Percentiles rank a stretch among this genome's conserved stretches.
Evolutionary conservation across 2,329 filamentous ascomycete species (phyloP).

Genomic region (Ophiobolus disseminans): DNA sequence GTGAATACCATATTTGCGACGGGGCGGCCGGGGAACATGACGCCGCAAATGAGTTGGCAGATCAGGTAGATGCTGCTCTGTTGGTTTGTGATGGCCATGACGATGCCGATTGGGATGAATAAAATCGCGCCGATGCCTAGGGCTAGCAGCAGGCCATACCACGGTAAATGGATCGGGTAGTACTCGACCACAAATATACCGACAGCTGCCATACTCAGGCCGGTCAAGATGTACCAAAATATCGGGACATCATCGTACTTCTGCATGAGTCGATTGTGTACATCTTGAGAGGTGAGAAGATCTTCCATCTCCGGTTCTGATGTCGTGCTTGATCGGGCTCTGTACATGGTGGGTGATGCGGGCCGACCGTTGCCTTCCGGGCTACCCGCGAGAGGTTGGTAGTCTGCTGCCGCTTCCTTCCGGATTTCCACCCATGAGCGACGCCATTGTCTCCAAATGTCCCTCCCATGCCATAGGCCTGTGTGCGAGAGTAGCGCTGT

Average conservation of each 20-base stretch:
- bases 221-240: conserved; percentile 80
- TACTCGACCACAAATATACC: conserved; percentile 87
- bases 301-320: conserved; percentile 53
- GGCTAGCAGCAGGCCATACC: conserved; percentile 83
- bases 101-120: conserved; percentile 89
- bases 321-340: conserved; percentile 36
- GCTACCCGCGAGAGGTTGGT: conserved; percentile 42
- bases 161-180: conserved; percentile 77
- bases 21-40: conserved; percentile 80
- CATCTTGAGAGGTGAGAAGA: conserved; percentile 75
- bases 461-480: conserved; percentile 81
- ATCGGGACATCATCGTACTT: conserved; percentile 82
- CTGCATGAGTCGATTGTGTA: conserved; percentile 84
- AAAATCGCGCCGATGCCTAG: conserved; percentile 79
- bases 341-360: conserved; percentile 25
- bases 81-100: conserved; percentile 92
- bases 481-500: conserved; percentile 83
- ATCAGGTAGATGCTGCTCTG: conserved; percentile 87
- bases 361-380: conserved; percentile 44
- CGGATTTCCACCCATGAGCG: conserved; percentile 70
- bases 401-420: conserved; percentile 35
- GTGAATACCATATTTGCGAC: conserved; percentile 95
- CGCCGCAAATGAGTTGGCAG: conserved; percentile 83
- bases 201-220: conserved; percentile 76
- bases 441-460: conserved; percentile 80